Base-by-base conservation (phyloP, 345 rosid genomes). In the Citrus reticulata region DNA sequence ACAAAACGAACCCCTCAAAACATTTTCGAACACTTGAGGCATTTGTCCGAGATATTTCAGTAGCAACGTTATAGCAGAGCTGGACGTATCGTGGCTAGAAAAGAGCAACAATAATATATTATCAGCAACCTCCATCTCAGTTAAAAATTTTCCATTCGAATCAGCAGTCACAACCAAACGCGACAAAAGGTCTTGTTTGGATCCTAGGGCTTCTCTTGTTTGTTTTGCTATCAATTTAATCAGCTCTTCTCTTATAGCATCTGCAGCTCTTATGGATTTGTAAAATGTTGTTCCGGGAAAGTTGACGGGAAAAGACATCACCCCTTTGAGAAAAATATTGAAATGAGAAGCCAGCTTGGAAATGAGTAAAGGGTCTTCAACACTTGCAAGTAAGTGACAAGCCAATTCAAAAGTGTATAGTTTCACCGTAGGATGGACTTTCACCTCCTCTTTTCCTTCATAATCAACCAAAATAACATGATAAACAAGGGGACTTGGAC, bases 1-100 rank as follows among this genome's bases (percentile, higher is more conserved):
- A 46, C 1, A 13, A 46, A 46, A 46, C 51, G 14, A 46, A 46
- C 51, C 74, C 22, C 19, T 40, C 17, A 73, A 27, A 8, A 79
- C 67, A 17, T 37, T 65, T 40, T 17, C 9, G 14, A 64, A 79
- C 4, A 73, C 73, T 17, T 73, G 51, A 20, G 77, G 82, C 59
- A 73, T 35, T 58, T 73, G 67, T 25, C n/a, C 81, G 1, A 73
- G 78, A 66, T 66, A 73, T 30, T 59, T 79, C 67, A 79, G 19
- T 20, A 79, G 1, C 22, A 66, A 51, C 11, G 78, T 65, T 30
- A 39, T 51, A n/a, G 24, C 64, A 27, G 76, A 62, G 30, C 64
- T 73, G 2, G 61, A 17, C 13, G 82, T 79, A 14, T 79, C 82
- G 29, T 65, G 58, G 16, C 73, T 60, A n/a, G 78, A 66, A 55